Evolutionary conservation across 176 grass and related monocot species (phyloP), one percentile per base, ranked within the genome.

Genomic region (Poa pratensis): DNA sequence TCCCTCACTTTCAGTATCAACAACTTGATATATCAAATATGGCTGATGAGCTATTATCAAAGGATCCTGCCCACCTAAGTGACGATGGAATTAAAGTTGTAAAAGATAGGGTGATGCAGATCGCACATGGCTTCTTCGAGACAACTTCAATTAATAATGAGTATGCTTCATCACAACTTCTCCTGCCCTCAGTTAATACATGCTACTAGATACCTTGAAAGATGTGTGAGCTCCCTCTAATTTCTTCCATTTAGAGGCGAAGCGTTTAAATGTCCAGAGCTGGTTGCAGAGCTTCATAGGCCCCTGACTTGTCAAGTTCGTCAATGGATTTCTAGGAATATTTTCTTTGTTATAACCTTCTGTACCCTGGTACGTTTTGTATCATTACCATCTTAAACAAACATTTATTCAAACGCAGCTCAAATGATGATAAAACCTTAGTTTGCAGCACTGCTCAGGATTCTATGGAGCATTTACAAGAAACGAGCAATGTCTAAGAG

Each of bases 191-290:
- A 52, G 24, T 2, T 14, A 68, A 17, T 53, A 49, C 73, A 15
- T 74, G 14, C 35, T 73, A 30, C 35, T 77, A 19, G 19, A 11
- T 73, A 52, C 14, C 67, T 73, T 84, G 10, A 12, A 5, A 16
- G 37, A 52, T 81, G 24, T 84, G 72, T 59, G 49, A 14, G 79
- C 51, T 50, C 19, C 3, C 42, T 58, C 37, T 79, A 73, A 52
- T 12, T 82, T 81, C 19, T 88, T 23, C 55, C 55, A 19, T 83
- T 39, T 69, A 97, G 95, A 55, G 83, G 13, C n/a, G 76, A 89
- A 83, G 93, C 79, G 43, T 91, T 90, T 63, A 90, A 95, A 88
- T 98, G 93, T 57, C 89, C 93, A 28, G 87, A 92, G 20, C 85
- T 88, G 75, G 59, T 92, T 35, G 96, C 91, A 9, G 68, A 87